Percentiles rank a stretch among this genome's conserved stretches.
Evolutionary conservation across 306 rosid genomes (phyloP).

Genomic region (Macrotyloma uniflorum): DNA sequence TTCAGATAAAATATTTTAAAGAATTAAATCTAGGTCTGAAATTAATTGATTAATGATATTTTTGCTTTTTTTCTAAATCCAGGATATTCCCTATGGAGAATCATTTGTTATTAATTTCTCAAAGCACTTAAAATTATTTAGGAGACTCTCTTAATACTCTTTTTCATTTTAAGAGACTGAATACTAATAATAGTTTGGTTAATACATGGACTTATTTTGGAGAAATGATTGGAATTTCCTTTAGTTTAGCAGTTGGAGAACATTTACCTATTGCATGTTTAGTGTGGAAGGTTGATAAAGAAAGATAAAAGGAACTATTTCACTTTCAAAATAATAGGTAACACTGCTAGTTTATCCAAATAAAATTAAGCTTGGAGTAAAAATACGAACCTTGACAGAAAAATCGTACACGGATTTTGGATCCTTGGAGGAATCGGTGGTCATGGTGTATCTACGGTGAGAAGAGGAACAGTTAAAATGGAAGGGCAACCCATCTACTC

Average conservation of each 20-base stretch:
- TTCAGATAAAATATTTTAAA: no score
- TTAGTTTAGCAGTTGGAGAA: no score
- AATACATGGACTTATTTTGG: background rate
- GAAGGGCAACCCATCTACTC: background rate
- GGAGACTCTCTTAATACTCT: no score
- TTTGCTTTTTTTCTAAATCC: no score
- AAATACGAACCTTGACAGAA: conserved; percentile 45
- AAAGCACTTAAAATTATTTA: no score
- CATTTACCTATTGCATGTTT: background rate
- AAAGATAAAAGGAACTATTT: background rate
- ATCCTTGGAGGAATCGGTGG: conserved; percentile 41
- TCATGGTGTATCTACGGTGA: background rate
- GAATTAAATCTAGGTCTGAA: no score
- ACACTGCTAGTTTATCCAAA: background rate
- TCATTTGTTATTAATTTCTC: no score
- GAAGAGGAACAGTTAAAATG: background rate
- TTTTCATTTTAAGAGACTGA: no score
- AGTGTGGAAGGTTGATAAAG: background rate
- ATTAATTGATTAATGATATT: no score
- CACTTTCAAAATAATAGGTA: background rate
- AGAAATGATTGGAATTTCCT: background rate
- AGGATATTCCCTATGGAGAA: no score
- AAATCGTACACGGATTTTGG: conserved; percentile 52
- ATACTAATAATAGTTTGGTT: no score
- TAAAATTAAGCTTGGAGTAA: no score